Base-by-base conservation (phyloP, 257 asterid species). In the Przewalskia tangutica region DNA sequence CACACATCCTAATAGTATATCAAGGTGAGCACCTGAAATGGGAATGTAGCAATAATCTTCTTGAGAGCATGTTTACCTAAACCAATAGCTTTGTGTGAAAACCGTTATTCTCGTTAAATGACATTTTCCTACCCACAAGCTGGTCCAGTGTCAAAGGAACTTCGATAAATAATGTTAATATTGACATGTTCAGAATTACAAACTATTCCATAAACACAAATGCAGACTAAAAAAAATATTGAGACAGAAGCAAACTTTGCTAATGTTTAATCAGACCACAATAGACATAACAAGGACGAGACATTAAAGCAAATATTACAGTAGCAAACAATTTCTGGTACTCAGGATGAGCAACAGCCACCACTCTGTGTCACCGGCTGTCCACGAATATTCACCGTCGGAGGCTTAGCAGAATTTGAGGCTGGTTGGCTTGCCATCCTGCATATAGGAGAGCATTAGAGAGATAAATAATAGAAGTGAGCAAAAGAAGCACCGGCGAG, bases 341-440 rank as follows among this genome's bases (percentile, higher is more conserved):
- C 60, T 73, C 42, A 73, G 36, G 60, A 73, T 73, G 79, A 73
- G 60, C 79, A 73, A 48, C 79, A 73, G 79, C 79, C 79, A 48
- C 79, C 79, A 48, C 60, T 73, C 60, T 73, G 79, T 73, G 79
- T 48, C 79, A 73, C 79, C 6, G 79, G 79, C 79, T 73, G 79
- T 73, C 79, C 79, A 7, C 60, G 79, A 60, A 73, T 73, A 73
- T 73, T 73, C 79, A 73, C 79, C 4, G 79, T 73, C 1, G 79
- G 79, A 73, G 79, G 79, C 59, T 73, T 73, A 20, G 79, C 44
- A 13, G 79, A 48, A 32, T 73, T 73, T 7, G 40, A 12, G 60
- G 79, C 60, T 48, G 79, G 79, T 20, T 73, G 79, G 79, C 60
- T 73, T 73, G 79, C 79, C 79, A 73, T 73, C 79, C 79, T 73